Evolutionary conservation across 2,329 filamentous ascomycete species (phyloP).

Genomic region (Ambrosiella xylebori): DNA sequence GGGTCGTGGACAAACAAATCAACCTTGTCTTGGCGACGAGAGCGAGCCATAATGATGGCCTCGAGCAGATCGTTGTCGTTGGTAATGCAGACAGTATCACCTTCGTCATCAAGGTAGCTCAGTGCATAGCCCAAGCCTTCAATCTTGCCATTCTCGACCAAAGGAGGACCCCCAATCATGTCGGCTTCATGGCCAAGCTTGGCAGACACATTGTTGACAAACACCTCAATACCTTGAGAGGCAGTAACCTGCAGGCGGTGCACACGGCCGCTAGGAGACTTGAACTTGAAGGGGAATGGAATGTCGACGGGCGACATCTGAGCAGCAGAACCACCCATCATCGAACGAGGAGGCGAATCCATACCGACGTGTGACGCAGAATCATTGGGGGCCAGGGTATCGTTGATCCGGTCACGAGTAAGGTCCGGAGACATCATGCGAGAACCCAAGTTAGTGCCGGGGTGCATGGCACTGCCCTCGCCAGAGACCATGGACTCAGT

Average conservation of each 20-base stretch:
- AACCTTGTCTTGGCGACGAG: conserved; percentile 71
- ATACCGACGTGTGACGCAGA: conserved; percentile 84
- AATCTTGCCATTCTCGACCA: conserved; percentile 62
- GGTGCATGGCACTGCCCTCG: conserved; percentile 48
- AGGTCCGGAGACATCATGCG: conserved; percentile 69
- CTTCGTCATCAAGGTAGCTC: conserved; percentile 92
- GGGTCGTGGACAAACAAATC: conserved; percentile 94
- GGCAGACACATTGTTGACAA: conserved; percentile 58
- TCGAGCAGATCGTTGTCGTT: conserved; percentile 87
- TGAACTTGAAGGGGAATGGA: conserved; percentile 97
- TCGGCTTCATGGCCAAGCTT: conserved; percentile 79
- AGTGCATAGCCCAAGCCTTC: conserved; percentile 69
- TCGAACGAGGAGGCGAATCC: conserved; percentile 56
- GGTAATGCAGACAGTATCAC: conserved; percentile 91
- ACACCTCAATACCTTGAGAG: conserved; percentile 60
- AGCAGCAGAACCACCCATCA: conserved; percentile 31
- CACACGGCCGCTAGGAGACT: conserved; percentile 84
- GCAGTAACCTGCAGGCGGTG: conserved; percentile 78
- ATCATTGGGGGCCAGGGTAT: conserved; percentile 82
- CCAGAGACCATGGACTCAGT: conserved; percentile 94
- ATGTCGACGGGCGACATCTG: conserved; percentile 46
- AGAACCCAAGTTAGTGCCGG: conserved; percentile 44
- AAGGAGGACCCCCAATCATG: conserved; percentile 63
- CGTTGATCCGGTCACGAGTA: conserved; percentile 50
- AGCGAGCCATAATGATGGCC: conserved; percentile 68